These are phyloP conservation scores for Fraxinus anomala DNA, from an alignment of 257 asterid genomes.

Conservation along the genomic window DNA sequence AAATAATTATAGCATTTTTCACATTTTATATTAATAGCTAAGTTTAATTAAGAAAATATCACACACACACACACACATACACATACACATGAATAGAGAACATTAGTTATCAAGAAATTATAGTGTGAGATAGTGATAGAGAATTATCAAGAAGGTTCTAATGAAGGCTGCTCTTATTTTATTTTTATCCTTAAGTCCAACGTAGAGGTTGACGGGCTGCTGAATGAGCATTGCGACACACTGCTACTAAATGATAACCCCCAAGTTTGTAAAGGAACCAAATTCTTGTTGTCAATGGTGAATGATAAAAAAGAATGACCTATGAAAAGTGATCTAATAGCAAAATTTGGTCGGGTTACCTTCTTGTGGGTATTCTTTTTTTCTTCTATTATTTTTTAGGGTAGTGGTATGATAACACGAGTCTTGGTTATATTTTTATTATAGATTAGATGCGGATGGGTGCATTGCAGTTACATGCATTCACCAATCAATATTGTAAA, in stretches of 20 bases:
- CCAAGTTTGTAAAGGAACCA: neutral
- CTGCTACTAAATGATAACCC: neutral
- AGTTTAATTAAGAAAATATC: neutral
- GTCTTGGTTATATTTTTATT: neutral
- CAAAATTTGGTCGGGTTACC: neutral
- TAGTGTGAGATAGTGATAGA: neutral
- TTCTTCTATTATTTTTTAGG: neutral
- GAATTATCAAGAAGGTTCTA: neutral
- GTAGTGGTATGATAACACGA: neutral
- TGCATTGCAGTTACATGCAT: neutral
- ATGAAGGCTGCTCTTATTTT: neutral
- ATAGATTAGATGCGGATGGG: neutral
- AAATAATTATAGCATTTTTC: slow-evolving; percentile 18
- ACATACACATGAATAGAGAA: neutral
- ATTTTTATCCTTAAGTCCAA: neutral
- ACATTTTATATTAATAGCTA: slow-evolving; percentile 8
- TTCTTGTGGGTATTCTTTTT: neutral
- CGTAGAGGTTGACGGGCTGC: neutral
- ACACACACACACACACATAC: too few species aligned
- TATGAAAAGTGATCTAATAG: neutral
- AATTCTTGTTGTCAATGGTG: neutral
- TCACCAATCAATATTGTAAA: neutral
- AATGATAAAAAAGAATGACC: neutral
- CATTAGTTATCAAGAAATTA: neutral
- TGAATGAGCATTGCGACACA: neutral